Evolutionary conservation across 768 basidiomycete species (phyloP).

Genomic region (Suillus cothurnatus): DNA sequence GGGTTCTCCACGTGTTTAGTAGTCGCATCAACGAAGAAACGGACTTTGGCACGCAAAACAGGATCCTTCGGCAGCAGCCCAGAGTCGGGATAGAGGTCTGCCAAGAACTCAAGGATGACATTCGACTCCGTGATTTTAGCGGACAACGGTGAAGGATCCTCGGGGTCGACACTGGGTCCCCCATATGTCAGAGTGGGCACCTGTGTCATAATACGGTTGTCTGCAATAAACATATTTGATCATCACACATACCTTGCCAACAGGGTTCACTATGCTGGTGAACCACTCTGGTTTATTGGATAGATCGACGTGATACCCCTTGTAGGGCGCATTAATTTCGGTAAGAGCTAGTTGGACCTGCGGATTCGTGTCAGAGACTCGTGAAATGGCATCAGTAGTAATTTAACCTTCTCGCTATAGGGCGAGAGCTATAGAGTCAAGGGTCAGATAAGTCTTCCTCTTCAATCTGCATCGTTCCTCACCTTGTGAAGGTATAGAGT

Average conservation of each 20-base stretch:
- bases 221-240: neutral
- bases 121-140: slow-evolving; percentile 61
- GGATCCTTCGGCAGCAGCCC: slow-evolving; percentile 53
- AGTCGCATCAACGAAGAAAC: slow-evolving; percentile 60
- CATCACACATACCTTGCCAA: slow-evolving; percentile 49
- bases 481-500: slow-evolving; percentile 49
- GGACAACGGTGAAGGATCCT: slow-evolving; percentile 54
- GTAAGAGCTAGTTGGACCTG: slow-evolving; percentile 58
- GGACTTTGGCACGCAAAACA: slow-evolving; percentile 52
- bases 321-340: slow-evolving; percentile 50
- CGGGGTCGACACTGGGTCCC: slow-evolving; percentile 52
- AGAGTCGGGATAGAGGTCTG: slow-evolving; percentile 51
- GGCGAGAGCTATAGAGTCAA: slow-evolving; percentile 47
- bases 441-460: slow-evolving; percentile 1
- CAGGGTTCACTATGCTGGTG: slow-evolving; percentile 58
- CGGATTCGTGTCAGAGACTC: neutral
- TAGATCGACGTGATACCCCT: slow-evolving; percentile 55
- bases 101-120: slow-evolving; percentile 63
- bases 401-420: slow-evolving; percentile 52
- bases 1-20: slow-evolving; percentile 32
- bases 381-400: neutral
- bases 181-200: slow-evolving; percentile 61
- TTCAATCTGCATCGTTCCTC: slow-evolving; percentile 1
- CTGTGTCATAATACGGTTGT: slow-evolving; percentile 24
- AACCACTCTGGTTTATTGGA: slow-evolving; percentile 68